Conservation (phyloP, 2,329 filamentous ascomycete genomes). For the Verticillium alfalfae region DNA sequence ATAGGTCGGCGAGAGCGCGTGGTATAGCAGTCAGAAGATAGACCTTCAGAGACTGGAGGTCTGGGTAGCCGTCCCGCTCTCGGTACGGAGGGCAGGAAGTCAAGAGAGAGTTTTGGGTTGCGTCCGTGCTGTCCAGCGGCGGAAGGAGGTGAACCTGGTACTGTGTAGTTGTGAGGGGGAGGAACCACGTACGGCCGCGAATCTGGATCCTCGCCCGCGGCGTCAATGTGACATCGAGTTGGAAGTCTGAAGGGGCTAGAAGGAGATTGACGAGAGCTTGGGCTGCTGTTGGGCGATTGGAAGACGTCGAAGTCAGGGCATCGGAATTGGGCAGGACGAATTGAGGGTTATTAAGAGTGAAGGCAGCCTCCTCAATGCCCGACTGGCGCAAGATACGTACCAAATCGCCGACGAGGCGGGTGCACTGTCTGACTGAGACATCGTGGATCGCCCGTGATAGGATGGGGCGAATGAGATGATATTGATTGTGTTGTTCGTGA, state of each 20-base stretch:
- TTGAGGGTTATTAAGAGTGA: conserved; percentile 33
- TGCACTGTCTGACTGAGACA: conserved; percentile 30
- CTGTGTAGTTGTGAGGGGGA: conserved; percentile 37
- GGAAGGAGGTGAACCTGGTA: conserved; percentile 35
- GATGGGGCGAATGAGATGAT: conserved; percentile 46
- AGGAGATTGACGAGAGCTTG: conserved; percentile 40
- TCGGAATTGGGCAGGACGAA: conserved; percentile 18
- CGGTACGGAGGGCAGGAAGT: conserved; percentile 34
- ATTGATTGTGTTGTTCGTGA: conserved; percentile 37
- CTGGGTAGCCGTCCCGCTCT: conserved; percentile 36
- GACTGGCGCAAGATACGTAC: conserved; percentile 37
- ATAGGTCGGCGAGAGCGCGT: conserved; percentile 31
- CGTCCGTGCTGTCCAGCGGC: conserved; percentile 12
- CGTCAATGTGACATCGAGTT: conserved; percentile 39
- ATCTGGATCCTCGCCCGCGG: conserved; percentile 35
- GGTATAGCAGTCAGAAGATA: conserved; percentile 39
- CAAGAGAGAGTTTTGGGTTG: conserved; percentile 24
- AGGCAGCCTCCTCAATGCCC: conserved; percentile 35
- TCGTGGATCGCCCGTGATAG: conserved; percentile 43
- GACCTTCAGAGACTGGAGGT: conserved; percentile 34
- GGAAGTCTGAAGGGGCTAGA: conserved; percentile 31
- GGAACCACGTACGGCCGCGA: conserved; percentile 36
- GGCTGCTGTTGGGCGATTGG: conserved; percentile 31
- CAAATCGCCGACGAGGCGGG: conserved; percentile 36
- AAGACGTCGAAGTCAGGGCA: conserved; percentile 18